These are phyloP conservation scores for Colletotrichum sp. DNA, from an alignment of 2,329 filamentous ascomycete genomes.

Conservation along the genomic window DNA sequence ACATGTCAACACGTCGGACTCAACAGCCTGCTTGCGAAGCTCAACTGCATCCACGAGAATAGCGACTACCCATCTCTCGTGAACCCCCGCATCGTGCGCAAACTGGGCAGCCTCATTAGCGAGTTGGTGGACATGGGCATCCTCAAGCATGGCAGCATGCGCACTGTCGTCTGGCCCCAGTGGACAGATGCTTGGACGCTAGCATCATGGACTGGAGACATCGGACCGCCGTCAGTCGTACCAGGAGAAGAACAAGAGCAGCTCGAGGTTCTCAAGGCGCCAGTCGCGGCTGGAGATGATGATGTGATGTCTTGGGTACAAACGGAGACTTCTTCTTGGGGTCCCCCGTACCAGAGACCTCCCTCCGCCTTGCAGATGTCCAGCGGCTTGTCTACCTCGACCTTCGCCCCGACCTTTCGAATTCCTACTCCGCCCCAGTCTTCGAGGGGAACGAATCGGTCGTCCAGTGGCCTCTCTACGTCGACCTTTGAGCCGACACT, in stretches of 20 bases:
- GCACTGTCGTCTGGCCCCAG: not conserved
- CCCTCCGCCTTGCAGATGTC: not conserved
- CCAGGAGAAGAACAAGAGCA: not conserved
- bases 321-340: not conserved
- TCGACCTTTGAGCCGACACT: not conserved
- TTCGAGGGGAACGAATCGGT: not conserved
- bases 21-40: not conserved
- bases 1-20: not conserved
- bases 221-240: not conserved
- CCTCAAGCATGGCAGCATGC: not conserved
- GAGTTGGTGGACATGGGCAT: not conserved
- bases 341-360: not conserved
- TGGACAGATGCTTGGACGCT: not conserved
- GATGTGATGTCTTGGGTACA: not conserved
- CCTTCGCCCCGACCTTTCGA: not conserved
- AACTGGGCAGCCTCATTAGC: not conserved
- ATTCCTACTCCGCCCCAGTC: not conserved
- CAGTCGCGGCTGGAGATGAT: not conserved
- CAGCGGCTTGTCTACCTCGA: not conserved
- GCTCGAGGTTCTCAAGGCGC: not conserved
- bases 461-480: not conserved
- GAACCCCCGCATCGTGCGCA: not conserved
- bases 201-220: not conserved
- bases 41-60: not conserved
- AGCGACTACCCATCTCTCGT: not conserved